phyloP scores from a whole-genome alignment of 163 green algal genomes.

The Prototheca cutis region DNA sequence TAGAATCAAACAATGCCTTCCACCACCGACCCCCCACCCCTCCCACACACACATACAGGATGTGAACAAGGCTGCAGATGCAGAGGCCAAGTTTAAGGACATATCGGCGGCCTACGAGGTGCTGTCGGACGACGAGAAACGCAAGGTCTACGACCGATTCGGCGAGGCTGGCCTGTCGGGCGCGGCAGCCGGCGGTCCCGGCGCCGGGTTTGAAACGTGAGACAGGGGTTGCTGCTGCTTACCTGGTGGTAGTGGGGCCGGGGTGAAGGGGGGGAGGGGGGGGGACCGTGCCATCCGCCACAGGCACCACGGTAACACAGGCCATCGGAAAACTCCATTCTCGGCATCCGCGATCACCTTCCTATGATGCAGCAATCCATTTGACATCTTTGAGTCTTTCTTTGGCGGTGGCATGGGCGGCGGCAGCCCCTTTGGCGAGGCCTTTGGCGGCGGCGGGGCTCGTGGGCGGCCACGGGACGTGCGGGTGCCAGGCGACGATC shows the following conservation, averaged over 20 bases:
- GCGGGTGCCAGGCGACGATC: constrained; percentile 65
- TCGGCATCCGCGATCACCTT: no score
- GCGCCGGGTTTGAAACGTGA: background rate
- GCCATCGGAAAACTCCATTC: no score
- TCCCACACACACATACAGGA: no score
- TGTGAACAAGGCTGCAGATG: constrained; percentile 93
- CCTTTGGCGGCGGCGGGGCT: constrained; percentile 51
- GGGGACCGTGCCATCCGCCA: no score
- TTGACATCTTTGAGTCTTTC: constrained; percentile 98
- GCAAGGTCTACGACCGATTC: constrained; percentile 90
- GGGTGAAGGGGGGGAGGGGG: background rate
- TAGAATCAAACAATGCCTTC: no score
- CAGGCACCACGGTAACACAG: no score
- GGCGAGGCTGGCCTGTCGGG: constrained; percentile 88
- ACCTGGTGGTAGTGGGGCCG: background rate
- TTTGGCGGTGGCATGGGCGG: constrained; percentile 75
- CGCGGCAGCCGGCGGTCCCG: background rate
- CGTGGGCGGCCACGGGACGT: constrained; percentile 26
- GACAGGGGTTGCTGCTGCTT: background rate
- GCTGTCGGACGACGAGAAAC: constrained; percentile 94
- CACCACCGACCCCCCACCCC: no score
- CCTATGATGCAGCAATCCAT: constrained; percentile 80
- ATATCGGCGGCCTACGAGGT: constrained; percentile 97
- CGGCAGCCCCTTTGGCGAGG: constrained; percentile 45
- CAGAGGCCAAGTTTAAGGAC: constrained; percentile 95